Percentiles rank a stretch among this genome's conserved stretches.
Evolutionary conservation across 768 basidiomycete species (phyloP).

Genomic region (Suillus spraguei): DNA sequence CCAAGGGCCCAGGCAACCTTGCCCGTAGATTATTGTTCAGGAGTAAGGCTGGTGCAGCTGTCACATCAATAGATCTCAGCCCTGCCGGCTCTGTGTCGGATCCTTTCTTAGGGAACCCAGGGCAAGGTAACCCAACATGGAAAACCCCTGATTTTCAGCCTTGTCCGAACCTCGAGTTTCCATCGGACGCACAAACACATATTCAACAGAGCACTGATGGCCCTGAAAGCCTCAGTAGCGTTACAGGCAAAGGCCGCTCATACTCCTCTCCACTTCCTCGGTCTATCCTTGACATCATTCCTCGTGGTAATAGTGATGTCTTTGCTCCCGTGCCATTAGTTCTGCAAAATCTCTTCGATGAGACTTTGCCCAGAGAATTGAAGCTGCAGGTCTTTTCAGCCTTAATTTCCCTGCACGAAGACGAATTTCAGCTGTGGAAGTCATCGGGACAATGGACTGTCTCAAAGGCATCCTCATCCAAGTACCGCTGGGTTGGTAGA

Average conservation of each 20-base stretch:
- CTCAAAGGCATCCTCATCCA: slow-evolving; percentile 59
- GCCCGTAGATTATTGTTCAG: slow-evolving; percentile 58
- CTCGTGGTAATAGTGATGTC: slow-evolving; percentile 46
- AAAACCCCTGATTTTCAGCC: slow-evolving; percentile 32
- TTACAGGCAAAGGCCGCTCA: slow-evolving; percentile 58
- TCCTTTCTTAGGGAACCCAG: slow-evolving; percentile 21
- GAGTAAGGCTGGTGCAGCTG: slow-evolving; percentile 33
- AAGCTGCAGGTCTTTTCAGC: slow-evolving; percentile 58
- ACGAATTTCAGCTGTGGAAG: slow-evolving; percentile 51
- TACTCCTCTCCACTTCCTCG: slow-evolving; percentile 66
- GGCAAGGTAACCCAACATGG: slow-evolving; percentile 44
- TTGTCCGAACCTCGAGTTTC: not conserved
- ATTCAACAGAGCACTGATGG: slow-evolving; percentile 18
- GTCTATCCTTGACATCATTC: slow-evolving; percentile 62
- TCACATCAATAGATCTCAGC: slow-evolving; percentile 14
- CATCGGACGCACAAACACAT: not conserved
- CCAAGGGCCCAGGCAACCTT: slow-evolving; percentile 47
- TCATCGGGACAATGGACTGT: slow-evolving; percentile 59
- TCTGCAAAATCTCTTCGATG: slow-evolving; percentile 66
- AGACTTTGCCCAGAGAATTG: slow-evolving; percentile 71
- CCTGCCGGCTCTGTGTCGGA: slow-evolving; percentile 12
- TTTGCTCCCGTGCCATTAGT: slow-evolving; percentile 51
- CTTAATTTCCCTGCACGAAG: slow-evolving; percentile 60
- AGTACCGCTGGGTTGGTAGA: slow-evolving; percentile 73
- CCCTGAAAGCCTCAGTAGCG: slow-evolving; percentile 20